phyloP scores from a whole-genome alignment of 805 yeast species.

The Starmera dryadoides region DNA sequence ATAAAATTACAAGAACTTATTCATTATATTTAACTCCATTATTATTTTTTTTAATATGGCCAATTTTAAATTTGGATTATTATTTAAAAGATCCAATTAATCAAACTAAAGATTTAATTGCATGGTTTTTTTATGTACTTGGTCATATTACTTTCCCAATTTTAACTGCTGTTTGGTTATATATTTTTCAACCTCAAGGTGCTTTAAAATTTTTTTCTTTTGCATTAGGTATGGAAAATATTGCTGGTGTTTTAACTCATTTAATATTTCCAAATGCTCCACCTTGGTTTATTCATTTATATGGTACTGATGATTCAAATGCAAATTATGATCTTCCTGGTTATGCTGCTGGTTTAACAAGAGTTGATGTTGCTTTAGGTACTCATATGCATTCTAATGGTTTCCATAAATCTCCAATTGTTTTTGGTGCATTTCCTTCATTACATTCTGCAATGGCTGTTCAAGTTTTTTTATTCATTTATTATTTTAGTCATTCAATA shows the following conservation, averaged over 20 bases:
- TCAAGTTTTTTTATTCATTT: slow-evolving; percentile 30
- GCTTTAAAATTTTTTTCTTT: slow-evolving; percentile 44
- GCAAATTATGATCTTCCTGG: slow-evolving; percentile 60
- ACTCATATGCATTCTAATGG: slow-evolving; percentile 54
- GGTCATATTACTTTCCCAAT: slow-evolving; percentile 57
- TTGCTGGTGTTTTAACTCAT: slow-evolving; percentile 54
- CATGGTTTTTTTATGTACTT: slow-evolving; percentile 58
- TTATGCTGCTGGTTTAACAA: slow-evolving; percentile 62
- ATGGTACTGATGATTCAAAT: slow-evolving; percentile 43
- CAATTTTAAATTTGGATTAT: slow-evolving; percentile 39
- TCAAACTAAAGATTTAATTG: slow-evolving; percentile 41
- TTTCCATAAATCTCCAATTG: slow-evolving; percentile 61
- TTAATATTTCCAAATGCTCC: slow-evolving; percentile 63
- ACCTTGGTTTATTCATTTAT: slow-evolving; percentile 62
- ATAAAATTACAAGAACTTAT: slow-evolving; percentile 8
- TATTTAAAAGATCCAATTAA: slow-evolving; percentile 33
- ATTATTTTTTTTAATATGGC: slow-evolving; percentile 38
- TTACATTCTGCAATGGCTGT: slow-evolving; percentile 63
- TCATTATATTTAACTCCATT: slow-evolving; percentile 21
- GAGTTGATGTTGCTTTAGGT: slow-evolving; percentile 59
- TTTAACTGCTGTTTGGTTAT: slow-evolving; percentile 53
- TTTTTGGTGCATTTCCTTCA: slow-evolving; percentile 61
- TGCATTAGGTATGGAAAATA: slow-evolving; percentile 54
- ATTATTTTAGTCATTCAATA: slow-evolving; percentile 31
- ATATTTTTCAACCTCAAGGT: slow-evolving; percentile 64